A percentile compares a stretch with the other conserved stretches of the same genome.
phyloP scores from a whole-genome alignment of 805 yeast genomes.

The Candida andamanensis region DNA sequence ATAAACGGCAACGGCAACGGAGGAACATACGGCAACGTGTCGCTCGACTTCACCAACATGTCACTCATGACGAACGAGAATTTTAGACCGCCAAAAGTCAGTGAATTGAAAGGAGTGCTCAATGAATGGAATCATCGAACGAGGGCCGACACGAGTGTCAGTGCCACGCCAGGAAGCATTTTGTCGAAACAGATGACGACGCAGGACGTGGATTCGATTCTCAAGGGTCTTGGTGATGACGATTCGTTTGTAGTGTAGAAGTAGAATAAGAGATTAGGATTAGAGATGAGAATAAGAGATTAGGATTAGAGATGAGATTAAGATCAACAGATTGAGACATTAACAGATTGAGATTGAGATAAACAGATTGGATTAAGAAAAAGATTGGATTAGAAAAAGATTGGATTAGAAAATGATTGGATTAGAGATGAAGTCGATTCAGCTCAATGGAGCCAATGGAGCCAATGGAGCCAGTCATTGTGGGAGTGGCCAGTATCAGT shows the following conservation, averaged over 20 bases:
- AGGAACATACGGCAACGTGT: conserved; percentile 7
- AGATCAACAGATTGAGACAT: background rate
- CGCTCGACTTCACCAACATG: conserved; percentile 12
- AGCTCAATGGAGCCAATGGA: background rate
- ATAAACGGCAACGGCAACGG: too few species aligned
- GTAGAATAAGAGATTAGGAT: background rate
- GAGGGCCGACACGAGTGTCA: conserved; percentile 1
- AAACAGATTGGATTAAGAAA: conserved; percentile 1
- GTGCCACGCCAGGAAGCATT: conserved; percentile 19
- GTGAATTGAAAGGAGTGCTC: conserved; percentile 31
- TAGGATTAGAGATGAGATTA: too few species aligned
- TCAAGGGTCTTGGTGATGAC: conserved; percentile 30
- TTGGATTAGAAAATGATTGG: background rate
- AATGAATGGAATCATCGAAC: conserved; percentile 5
- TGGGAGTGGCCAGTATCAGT: too few species aligned
- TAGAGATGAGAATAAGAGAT: background rate
- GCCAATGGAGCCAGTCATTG: too few species aligned
- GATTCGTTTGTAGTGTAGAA: conserved; percentile 22
- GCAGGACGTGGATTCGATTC: conserved; percentile 29
- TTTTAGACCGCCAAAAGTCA: conserved; percentile 24
- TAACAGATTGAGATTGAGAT: background rate
- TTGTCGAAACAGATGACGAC: conserved; percentile 27
- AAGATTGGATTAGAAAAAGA: background rate
- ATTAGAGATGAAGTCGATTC: background rate
- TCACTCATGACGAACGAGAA: conserved; percentile 14